Evolutionary conservation across 306 rosid species (phyloP), one percentile per base, ranked within the genome.

Genomic region (Psophocarpus tetragonolobus): DNA sequence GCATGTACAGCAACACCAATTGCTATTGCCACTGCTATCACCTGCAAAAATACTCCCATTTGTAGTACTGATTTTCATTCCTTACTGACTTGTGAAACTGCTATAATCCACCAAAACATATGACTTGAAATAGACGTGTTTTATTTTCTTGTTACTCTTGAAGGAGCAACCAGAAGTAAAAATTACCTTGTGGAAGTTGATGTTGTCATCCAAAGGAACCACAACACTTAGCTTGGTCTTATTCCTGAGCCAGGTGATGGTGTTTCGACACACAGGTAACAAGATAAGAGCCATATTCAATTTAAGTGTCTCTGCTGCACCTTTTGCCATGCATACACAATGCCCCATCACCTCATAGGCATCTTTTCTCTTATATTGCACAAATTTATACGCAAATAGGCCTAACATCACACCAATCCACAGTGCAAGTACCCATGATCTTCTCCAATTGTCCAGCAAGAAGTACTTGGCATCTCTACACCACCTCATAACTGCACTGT

Each of bases 271-370:
- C 75, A 85, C 89, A 54, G 91, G 91, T 44, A 88, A 74, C 58
- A 88, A 67, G 62, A 88, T 88, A 75, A 88, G 87, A 71, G 91
- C 87, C 91, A 88, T 88, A 85, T 88, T 88, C 79, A 88, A 75
- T 68, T 88, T 88, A 30, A 88, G 91, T 61, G 87, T 88, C 87
- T 88, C 91, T 17, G 89, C 91, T 50, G 91, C 91, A 83, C 91
- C 91, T 81, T 88, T 88, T 62, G 91, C 91, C 91, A 88, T 85
- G 89, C 91, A 88, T 54, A 88, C 91, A 83, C 91, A 88, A 71
- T 88, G 87, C 32, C 89, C 89, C 91, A 88, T 83, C 20, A 85
- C 91, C 45, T 80, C 61, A 69, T 88, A 88, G 20, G 41, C 89
- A 72, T 71, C 77, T 81, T 17, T 85, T 41, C 79, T 78, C 48